Evolutionary conservation across 208 protist genomes (phyloP).

Genomic region (Tritrichomonas musculus): DNA sequence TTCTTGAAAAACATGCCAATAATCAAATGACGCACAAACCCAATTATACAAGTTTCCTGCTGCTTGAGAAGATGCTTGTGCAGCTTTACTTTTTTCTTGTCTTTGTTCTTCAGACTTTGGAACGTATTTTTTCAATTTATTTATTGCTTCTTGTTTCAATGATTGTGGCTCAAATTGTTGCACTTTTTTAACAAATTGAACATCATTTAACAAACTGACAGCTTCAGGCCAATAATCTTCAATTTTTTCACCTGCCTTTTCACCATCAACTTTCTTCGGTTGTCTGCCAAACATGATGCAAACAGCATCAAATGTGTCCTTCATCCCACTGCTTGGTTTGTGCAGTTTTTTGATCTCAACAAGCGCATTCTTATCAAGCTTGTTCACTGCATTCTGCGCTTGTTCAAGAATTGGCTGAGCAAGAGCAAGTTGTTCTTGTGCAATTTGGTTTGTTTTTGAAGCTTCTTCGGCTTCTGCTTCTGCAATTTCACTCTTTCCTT

Average conservation of each 20-base stretch:
- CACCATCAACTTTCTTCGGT: not conserved
- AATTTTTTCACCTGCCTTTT: not conserved
- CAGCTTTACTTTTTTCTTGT: conserved; percentile 73
- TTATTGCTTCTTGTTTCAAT: conserved; percentile 82
- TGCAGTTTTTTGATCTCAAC: not conserved
- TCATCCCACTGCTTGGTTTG: not conserved
- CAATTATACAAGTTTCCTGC: conserved; percentile 82
- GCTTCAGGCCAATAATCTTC: conserved; percentile 36
- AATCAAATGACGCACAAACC: conserved; percentile 72
- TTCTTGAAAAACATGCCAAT: conserved; percentile 67
- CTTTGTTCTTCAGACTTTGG: conserved; percentile 77
- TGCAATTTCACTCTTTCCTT: not conserved
- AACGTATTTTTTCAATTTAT: conserved; percentile 82
- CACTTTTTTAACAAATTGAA: conserved; percentile 86
- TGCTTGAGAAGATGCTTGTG: conserved; percentile 76
- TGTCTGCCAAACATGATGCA: conserved; percentile 27
- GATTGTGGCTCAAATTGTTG: conserved; percentile 85
- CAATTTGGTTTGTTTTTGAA: not conserved
- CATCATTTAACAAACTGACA: conserved; percentile 62
- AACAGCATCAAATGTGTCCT: conserved; percentile 27
- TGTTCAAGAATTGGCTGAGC: not conserved
- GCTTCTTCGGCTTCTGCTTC: conserved; percentile 4
- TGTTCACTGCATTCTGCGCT: not conserved
- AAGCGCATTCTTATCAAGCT: not conserved
- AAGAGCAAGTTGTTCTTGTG: conserved; percentile 15